Percentiles rank a stretch among this genome's conserved stretches.
phyloP scores from a whole-genome alignment of 2,329 filamentous ascomycete genomes.

The Fusarium protoensiforme region DNA sequence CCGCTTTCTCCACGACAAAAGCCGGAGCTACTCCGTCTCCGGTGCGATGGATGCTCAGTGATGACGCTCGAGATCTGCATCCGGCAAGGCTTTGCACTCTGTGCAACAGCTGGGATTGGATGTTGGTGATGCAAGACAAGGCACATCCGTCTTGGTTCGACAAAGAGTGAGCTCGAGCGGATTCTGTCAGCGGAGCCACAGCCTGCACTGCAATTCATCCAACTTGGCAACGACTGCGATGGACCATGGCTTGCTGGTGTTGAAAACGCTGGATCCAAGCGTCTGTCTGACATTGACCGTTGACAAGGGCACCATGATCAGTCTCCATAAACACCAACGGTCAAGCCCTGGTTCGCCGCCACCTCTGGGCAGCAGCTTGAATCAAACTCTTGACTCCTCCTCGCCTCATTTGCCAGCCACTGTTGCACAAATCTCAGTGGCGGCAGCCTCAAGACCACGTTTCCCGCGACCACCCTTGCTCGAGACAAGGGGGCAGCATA shows the following conservation, averaged over 20 bases:
- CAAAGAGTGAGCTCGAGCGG: conserved; percentile 2
- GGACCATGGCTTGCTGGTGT: background rate
- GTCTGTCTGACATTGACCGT: background rate
- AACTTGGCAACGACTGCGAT: background rate
- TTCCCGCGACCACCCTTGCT: conserved; percentile 14
- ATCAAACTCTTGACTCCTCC: background rate
- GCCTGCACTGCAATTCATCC: background rate
- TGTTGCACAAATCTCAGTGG: conserved; percentile 23
- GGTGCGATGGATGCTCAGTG: background rate
- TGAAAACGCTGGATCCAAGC: background rate
- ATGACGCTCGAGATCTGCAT: conserved; percentile 18
- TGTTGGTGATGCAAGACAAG: background rate
- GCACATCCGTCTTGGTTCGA: background rate
- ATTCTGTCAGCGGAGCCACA: conserved; percentile 1
- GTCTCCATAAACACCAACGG: conserved; percentile 8
- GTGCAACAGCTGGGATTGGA: background rate
- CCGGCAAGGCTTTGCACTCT: background rate
- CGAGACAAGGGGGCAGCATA: conserved; percentile 11
- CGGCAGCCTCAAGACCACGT: conserved; percentile 27
- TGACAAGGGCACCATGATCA: conserved; percentile 4
- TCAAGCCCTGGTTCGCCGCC: conserved; percentile 11
- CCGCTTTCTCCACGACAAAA: conserved; percentile 8
- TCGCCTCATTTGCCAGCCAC: conserved; percentile 12
- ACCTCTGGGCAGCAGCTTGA: background rate
- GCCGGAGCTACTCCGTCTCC: conserved; percentile 13